Conservation (phyloP, 495 filamentous ascomycete genomes). For the Aspergillus funiculosus region DNA sequence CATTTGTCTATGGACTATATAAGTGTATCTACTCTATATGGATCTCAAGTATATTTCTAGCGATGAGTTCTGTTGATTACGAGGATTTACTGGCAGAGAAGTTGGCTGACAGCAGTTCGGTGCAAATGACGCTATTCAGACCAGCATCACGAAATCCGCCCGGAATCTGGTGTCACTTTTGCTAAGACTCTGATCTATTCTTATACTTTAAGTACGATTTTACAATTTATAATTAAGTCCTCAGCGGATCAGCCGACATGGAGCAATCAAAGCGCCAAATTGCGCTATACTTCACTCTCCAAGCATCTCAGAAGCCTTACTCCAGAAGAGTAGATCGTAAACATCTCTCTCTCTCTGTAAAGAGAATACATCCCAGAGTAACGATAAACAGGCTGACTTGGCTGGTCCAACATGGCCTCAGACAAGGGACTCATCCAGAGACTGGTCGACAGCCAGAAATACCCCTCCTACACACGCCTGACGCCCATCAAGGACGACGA, state of each 20-base stretch:
- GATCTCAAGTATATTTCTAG: too few relatives aligned
- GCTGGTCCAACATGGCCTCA: not conserved
- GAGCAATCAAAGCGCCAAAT: not conserved
- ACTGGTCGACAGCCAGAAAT: slow-evolving; percentile 1
- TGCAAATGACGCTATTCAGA: not conserved
- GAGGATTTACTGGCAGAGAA: too few relatives aligned
- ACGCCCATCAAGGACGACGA: not conserved
- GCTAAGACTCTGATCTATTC: not conserved
- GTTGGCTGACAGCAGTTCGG: too few relatives aligned
- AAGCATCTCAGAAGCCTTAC: not conserved
- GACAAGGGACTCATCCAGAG: slow-evolving; percentile 4
- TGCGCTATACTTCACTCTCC: not conserved
- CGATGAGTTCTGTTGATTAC: too few relatives aligned
- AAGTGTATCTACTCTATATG: too few relatives aligned
- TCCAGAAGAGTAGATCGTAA: not conserved
- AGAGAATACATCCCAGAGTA: too few relatives aligned
- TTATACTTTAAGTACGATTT: not conserved
- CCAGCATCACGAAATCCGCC: not conserved
- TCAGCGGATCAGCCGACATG: not conserved
- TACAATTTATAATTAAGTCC: too few relatives aligned
- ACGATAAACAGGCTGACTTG: too few relatives aligned
- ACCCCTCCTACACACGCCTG: not conserved
- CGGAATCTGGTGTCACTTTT: not conserved
- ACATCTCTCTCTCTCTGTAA: too few relatives aligned
- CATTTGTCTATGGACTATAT: too few relatives aligned